Percentiles rank a stretch among this genome's conserved stretches.
Conservation (phyloP, 306 rosid species). For the Erythrophleum fordii region DNA sequence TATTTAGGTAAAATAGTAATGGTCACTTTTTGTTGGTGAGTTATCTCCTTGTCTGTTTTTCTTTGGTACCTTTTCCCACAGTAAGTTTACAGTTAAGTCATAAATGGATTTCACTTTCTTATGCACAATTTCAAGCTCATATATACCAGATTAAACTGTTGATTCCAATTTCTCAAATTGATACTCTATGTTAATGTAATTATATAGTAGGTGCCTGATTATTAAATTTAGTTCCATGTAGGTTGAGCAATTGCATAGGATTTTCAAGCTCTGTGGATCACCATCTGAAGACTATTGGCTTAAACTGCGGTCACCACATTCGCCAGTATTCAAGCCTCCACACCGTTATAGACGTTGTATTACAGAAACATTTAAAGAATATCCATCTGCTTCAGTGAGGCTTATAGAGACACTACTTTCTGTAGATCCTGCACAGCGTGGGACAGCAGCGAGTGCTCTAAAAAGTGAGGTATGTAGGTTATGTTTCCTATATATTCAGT, state of each 20-base stretch:
- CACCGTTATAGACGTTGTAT: conserved; percentile 82
- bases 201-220: conserved; percentile 38
- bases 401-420: conserved; percentile 86
- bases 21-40: background rate
- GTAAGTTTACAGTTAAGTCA: background rate
- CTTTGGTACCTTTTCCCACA: background rate
- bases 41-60: background rate
- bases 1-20: background rate
- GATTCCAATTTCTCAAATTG: conserved; percentile 12
- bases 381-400: conserved; percentile 67
- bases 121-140: conserved; percentile 13
- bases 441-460: conserved; percentile 86
- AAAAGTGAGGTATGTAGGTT: conserved; percentile 73
- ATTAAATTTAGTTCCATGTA: conserved; percentile 47
- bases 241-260: conserved; percentile 98
- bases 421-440: conserved; percentile 77
- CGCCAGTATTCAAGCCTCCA: conserved; percentile 77
- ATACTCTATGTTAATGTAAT: background rate
- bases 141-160: background rate
- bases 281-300: conserved; percentile 95
- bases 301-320: conserved; percentile 62
- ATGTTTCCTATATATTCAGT: background rate
- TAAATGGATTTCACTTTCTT: background rate
- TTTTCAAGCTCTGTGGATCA: conserved; percentile 97
- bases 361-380: conserved; percentile 76